phyloP scores from a whole-genome alignment of 2,329 filamentous ascomycete species.

The Colletotrichum sp. region DNA sequence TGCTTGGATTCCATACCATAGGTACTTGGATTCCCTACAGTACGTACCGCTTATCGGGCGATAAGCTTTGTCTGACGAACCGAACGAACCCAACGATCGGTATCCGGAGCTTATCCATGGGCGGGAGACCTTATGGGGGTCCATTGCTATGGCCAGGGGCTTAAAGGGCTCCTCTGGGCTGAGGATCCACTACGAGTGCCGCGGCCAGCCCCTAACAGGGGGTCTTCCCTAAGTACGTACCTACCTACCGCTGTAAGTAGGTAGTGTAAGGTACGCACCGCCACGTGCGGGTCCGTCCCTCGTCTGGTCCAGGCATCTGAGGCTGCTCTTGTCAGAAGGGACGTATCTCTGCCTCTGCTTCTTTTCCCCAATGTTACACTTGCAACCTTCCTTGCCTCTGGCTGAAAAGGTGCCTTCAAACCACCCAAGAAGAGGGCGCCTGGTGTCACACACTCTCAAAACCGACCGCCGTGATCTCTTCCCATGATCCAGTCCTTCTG shows the following conservation, averaged over 20 bases:
- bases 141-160: constrained; percentile 4
- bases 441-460: background rate
- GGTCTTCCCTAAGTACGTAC: background rate
- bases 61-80: background rate
- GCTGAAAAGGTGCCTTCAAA: background rate
- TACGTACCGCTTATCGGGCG: constrained; percentile 9
- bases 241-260: background rate
- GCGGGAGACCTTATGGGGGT: background rate
- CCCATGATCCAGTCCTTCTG: background rate
- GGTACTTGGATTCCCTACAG: too few relatives aligned
- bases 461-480: background rate
- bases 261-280: background rate
- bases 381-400: background rate
- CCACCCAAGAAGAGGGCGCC: background rate
- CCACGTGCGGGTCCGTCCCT: constrained; percentile 16
- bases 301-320: constrained; percentile 3
- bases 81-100: constrained; percentile 1
- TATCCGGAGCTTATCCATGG: background rate
- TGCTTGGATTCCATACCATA: background rate
- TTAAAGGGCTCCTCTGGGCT: background rate
- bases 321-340: background rate
- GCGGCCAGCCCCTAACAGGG: background rate
- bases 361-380: background rate
- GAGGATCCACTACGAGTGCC: background rate
- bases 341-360: background rate